phyloP scores from a whole-genome alignment of 163 green algal genomes.

The Scenedesmus sp. region DNA sequence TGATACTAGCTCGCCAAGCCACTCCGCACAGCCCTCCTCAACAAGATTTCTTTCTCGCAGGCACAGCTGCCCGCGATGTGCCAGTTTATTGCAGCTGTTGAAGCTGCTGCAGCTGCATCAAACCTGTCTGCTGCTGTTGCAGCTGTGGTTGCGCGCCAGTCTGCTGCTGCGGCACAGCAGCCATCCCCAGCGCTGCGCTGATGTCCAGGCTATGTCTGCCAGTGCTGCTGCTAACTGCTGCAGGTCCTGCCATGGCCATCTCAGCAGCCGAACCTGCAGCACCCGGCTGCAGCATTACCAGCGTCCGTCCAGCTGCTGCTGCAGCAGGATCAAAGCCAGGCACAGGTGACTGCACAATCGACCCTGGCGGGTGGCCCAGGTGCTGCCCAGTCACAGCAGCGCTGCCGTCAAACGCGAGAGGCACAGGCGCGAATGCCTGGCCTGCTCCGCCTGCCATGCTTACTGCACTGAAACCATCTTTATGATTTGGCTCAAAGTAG shows the following conservation, averaged over 20 bases:
- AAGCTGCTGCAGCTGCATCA: neutral
- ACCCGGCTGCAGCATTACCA: neutral
- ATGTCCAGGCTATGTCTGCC: neutral
- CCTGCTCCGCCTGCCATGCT: neutral
- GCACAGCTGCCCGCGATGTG: neutral
- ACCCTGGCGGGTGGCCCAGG: neutral
- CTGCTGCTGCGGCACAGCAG: neutral
- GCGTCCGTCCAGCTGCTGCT: neutral
- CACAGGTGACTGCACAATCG: neutral
- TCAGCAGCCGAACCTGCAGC: neutral
- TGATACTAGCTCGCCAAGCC: no score
- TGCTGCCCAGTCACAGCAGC: neutral
- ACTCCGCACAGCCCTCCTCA: no score
- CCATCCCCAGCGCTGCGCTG: neutral
- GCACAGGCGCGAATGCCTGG: neutral
- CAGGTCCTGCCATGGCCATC: neutral
- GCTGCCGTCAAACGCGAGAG: neutral
- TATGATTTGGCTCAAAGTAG: neutral
- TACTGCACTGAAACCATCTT: neutral
- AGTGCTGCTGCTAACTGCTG: neutral
- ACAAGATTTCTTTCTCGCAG: neutral
- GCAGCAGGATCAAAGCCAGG: neutral
- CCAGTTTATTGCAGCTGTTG: neutral
- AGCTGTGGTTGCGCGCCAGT: neutral
- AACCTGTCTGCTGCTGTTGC: neutral